Conservation (phyloP, 805 yeast genomes). For the Ogataea paradorogensis region DNA sequence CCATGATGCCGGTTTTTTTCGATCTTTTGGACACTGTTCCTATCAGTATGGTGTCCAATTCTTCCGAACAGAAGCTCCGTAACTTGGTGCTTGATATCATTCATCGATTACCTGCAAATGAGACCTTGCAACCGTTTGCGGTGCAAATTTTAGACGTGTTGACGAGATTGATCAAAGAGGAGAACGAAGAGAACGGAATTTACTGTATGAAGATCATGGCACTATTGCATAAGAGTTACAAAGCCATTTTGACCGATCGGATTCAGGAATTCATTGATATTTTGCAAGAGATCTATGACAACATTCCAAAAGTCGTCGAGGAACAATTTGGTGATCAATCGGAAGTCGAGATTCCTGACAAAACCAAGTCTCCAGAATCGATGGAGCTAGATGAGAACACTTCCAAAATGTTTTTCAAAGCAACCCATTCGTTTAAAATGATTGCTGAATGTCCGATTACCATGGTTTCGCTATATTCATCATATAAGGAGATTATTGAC, state of each 20-base stretch:
- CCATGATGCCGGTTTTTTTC: constrained; percentile 67
- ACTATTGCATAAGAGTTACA: constrained; percentile 80
- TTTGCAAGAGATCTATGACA: constrained; percentile 72
- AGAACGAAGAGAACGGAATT: constrained; percentile 95
- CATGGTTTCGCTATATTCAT: constrained; percentile 86
- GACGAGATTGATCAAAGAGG: constrained; percentile 59
- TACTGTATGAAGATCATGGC: constrained; percentile 86
- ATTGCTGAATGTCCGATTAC: constrained; percentile 96
- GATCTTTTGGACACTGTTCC: constrained; percentile 65
- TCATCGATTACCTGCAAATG: constrained; percentile 80
- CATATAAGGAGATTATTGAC: constrained; percentile 73
- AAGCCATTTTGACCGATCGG: constrained; percentile 58
- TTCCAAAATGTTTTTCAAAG: constrained; percentile 54
- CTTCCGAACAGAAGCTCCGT: constrained; percentile 77
- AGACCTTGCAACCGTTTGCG: constrained; percentile 71
- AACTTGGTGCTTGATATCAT: constrained; percentile 73
- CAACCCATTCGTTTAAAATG: constrained; percentile 83
- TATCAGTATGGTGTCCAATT: constrained; percentile 59
- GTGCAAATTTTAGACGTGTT: constrained; percentile 56
- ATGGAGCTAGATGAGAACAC: constrained; percentile 40
- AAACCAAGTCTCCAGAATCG: constrained; percentile 34
- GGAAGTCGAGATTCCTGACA: constrained; percentile 6
- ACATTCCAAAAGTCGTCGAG: constrained; percentile 71
- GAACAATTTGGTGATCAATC: constrained; percentile 52
- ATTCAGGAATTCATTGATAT: constrained; percentile 78